Evolutionary conservation across 2,329 filamentous ascomycete species (phyloP), one percentile per base, ranked within the genome.

Genomic region (Phaeosphaeria sp.): DNA sequence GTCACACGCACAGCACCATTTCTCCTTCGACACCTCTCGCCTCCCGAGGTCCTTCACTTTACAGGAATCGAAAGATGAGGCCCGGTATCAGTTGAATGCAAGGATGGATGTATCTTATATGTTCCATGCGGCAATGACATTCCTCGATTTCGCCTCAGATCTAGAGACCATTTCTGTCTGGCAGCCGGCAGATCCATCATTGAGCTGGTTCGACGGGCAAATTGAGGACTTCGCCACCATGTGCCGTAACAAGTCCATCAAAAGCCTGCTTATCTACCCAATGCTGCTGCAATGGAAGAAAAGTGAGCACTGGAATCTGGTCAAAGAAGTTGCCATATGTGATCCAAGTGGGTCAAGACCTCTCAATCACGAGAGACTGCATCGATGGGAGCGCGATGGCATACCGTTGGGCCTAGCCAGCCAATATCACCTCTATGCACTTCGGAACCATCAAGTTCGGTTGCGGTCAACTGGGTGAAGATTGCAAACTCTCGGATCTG

Each of bases 61-160:
- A 36, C 48, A 59, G 18, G 60, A 69, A 15, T 61, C 66, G 3
- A 51, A 60, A 51, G 55, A 54, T 1, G 61, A 71, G 30, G 62
- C 58, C 8, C 56, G 59, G 11, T 56, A 54, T 21, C 11, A 50
- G 0, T 58, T 59, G 45, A 62, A 58, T 5, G 71, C 68, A 15
- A 60, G 67, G 18, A 74, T 72, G 68, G 69, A 74, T 43, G 48
- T 69, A 4, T 66, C 66, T 1, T 69, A 67, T 39, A 63, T 66
- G 30, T 71, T 66, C 21, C 61, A 69, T 33, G 58, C 65, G 5
- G 61, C 59, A 2, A 58, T 69, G 15, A 45, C 51, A 1, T 27
- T 73, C 24, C 57, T 73, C 11, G 66, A 69, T 13, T 57, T 62
- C 20, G 46, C 64, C 2, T 27, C 54, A 8, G 18, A 51, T n/a